Evolutionary conservation across 1,139 yeast genomes (phyloP).

Genomic region (Komagataea norvegica): DNA sequence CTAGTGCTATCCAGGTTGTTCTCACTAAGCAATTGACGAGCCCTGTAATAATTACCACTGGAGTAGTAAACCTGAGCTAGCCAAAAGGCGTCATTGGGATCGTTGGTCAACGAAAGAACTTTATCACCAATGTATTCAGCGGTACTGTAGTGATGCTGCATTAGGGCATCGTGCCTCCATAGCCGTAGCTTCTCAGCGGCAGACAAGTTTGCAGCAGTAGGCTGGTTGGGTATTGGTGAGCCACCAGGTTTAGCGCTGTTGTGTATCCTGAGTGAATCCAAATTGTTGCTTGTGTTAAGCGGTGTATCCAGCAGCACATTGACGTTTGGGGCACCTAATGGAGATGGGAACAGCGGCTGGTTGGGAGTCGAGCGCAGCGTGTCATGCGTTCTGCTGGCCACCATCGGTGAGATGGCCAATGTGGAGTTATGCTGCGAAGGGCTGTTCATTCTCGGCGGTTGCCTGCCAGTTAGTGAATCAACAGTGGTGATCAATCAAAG

Average conservation of each 20-base stretch:
- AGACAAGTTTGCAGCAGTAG: constrained; percentile 31
- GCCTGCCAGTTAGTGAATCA: too few relatives aligned
- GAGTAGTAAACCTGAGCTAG: constrained; percentile 80
- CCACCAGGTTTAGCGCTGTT: constrained; percentile 2
- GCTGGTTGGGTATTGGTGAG: not conserved
- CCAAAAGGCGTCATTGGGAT: constrained; percentile 96
- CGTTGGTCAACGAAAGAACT: constrained; percentile 65
- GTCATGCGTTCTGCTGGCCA: constrained; percentile 26
- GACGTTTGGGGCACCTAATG: constrained; percentile 19
- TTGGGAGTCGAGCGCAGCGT: constrained; percentile 25
- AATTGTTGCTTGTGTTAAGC: constrained; percentile 4
- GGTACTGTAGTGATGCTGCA: constrained; percentile 87
- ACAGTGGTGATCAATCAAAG: not conserved
- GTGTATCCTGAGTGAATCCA: constrained; percentile 3
- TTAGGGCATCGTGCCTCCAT: constrained; percentile 92
- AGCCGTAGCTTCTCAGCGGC: constrained; percentile 82
- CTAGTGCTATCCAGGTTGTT: constrained; percentile 38
- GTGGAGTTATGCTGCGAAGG: constrained; percentile 32
- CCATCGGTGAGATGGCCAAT: constrained; percentile 29
- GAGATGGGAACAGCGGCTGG: constrained; percentile 26
- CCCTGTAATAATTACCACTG: constrained; percentile 72
- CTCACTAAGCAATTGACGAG: constrained; percentile 53
- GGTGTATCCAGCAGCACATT: constrained; percentile 2
- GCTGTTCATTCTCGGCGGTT: constrained; percentile 27
- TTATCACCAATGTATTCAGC: constrained; percentile 94